phyloP scores from a whole-genome alignment of 176 grass and related monocot species.

The Triticum monococcum region DNA sequence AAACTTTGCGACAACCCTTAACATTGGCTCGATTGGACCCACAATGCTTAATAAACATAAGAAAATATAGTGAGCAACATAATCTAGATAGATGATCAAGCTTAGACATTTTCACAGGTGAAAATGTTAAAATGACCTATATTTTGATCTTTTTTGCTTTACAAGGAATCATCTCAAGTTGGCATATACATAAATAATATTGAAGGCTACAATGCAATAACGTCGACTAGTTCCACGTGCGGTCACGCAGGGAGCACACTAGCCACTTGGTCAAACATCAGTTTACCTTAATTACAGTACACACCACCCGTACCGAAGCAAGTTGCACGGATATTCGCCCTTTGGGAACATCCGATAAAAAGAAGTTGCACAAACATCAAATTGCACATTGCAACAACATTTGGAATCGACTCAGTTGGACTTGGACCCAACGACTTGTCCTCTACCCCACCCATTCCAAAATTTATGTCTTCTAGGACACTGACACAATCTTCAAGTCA shows the following conservation, averaged over 20 bases:
- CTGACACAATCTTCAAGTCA: too few relatives aligned
- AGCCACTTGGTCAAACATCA: neutral
- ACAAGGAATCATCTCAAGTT: conserved; percentile 18
- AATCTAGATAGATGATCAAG: too few relatives aligned
- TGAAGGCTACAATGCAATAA: neutral
- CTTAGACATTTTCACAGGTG: too few relatives aligned
- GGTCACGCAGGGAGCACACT: neutral
- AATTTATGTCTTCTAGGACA: too few relatives aligned
- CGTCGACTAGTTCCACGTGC: neutral
- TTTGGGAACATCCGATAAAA: neutral
- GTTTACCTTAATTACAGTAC: neutral
- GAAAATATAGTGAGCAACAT: too few relatives aligned
- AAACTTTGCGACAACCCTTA: neutral
- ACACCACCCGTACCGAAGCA: neutral
- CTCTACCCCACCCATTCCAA: too few relatives aligned
- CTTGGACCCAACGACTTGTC: neutral
- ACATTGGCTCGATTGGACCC: neutral
- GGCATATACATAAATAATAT: neutral
- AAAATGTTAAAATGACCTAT: too few relatives aligned
- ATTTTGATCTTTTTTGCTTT: neutral
- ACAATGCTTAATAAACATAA: too few relatives aligned
- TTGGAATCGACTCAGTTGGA: neutral
- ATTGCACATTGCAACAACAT: neutral
- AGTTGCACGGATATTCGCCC: neutral
- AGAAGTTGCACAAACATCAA: neutral